Percentiles rank a stretch among this genome's conserved stretches.
phyloP scores from a whole-genome alignment of 495 filamentous ascomycete species.

The Sordaria brevicollis region DNA sequence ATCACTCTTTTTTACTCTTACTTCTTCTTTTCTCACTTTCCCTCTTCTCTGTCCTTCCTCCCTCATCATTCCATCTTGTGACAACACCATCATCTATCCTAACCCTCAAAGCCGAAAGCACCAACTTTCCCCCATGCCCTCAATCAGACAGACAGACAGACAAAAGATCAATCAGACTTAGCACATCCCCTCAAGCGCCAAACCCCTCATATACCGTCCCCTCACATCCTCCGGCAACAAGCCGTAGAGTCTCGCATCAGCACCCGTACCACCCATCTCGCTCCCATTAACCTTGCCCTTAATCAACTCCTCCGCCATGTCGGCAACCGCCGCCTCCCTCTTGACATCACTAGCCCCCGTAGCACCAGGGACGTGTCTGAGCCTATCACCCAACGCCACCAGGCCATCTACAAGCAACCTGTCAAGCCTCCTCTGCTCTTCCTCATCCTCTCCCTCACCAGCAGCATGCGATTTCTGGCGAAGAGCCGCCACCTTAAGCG shows the following conservation, averaged over 20 bases:
- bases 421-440: constrained; percentile 23
- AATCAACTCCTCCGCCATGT: constrained; percentile 55
- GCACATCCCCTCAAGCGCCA: constrained; percentile 12
- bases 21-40: neutral
- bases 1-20: neutral
- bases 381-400: constrained; percentile 46
- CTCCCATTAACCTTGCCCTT: neutral
- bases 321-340: constrained; percentile 57
- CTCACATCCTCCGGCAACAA: constrained; percentile 21
- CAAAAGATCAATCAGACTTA: no score
- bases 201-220: constrained; percentile 15
- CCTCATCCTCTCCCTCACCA: constrained; percentile 37
- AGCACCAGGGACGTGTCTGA: constrained; percentile 13
- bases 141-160: no score
- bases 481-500: constrained; percentile 16
- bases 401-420: constrained; percentile 52
- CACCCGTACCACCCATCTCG: constrained; percentile 1
- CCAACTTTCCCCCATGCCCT: no score
- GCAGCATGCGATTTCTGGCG: constrained; percentile 1
- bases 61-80: neutral
- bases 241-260: constrained; percentile 14
- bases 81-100: neutral
- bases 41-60: no score
- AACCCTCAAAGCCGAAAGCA: neutral
- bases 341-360: constrained; percentile 15